phyloP scores from a whole-genome alignment of 2,329 filamentous ascomycete species.

The Monilinia aucupariae region DNA sequence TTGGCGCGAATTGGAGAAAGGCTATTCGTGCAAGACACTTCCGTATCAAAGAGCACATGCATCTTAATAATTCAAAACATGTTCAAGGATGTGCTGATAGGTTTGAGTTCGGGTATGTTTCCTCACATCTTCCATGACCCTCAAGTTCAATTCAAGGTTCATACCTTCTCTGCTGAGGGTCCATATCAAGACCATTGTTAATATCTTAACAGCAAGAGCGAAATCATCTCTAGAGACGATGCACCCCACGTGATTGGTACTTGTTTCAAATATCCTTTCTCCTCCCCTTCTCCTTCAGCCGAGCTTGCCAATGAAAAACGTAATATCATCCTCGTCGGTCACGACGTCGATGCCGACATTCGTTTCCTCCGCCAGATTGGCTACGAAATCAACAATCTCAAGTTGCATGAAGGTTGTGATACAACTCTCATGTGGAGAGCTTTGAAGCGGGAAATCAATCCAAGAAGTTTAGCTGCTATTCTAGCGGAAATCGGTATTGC shows the following conservation, averaged over 20 bases:
- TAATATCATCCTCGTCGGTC: conserved; percentile 72
- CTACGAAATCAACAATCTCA: conserved; percentile 50
- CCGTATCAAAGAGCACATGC: conserved; percentile 62
- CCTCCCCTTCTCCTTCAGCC: conserved; percentile 26
- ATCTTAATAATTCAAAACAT: conserved; percentile 62
- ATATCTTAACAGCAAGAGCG: conserved; percentile 42
- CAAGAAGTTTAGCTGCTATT: conserved; percentile 54
- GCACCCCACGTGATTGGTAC: conserved; percentile 43
- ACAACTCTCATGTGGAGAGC: conserved; percentile 66
- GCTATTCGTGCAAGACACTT: conserved; percentile 69
- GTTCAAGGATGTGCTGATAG: conserved; percentile 66
- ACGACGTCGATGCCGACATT: conserved; percentile 65
- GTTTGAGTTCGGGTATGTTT: conserved; percentile 68
- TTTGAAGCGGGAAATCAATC: conserved; percentile 48
- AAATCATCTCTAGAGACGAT: conserved; percentile 45
- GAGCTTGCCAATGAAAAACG: conserved; percentile 34
- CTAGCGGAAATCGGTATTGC: conserved; percentile 59
- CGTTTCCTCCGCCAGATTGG: conserved; percentile 60
- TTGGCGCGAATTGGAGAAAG: conserved; percentile 61
- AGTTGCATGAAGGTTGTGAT: conserved; percentile 62
- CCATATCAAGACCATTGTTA: not conserved
- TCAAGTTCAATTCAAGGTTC: not conserved
- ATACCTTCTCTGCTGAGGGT: not conserved
- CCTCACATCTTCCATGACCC: not conserved
- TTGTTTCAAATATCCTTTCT: conserved; percentile 55